Evolutionary conservation across 768 basidiomycete genomes (phyloP), one percentile per base, ranked within the genome.

Genomic region (Trametes sanguinea): DNA sequence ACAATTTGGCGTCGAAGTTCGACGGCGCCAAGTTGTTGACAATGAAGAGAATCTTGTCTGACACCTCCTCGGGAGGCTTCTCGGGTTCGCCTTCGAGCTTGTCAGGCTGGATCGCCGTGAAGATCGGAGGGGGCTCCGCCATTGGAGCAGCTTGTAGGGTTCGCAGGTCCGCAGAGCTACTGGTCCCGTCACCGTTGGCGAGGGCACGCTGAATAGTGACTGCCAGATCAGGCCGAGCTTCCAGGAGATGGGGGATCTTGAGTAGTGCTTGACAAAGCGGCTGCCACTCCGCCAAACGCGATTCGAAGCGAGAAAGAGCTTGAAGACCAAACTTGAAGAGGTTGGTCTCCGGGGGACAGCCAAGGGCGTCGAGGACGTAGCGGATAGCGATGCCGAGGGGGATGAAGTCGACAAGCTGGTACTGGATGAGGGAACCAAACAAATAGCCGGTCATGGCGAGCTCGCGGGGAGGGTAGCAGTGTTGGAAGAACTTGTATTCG

Each of bases 401-500:
- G 60, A 95, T 92, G 71, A 89, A 89, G 73, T 98, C 94, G 69
- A 99, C 88, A 52, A 99, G 84, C 68, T 93, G 88, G 71, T 90
- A 86, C 67, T 97, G 92, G 67, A 99, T 97, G 69, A 99, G 84
- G 33, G 94, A 95, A 37, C 97, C 97, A 65, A 98, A 98, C 32
- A 99, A 84, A 71, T 94, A 90, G 50, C 92, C 97, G 6, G 97
- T 98, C 87, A 98, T 94, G 54, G 88, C 87, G 48, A 98, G 83
- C 77, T 98, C 95, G 66, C 95, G 90, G 42, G 91, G 82, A 29
- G 97, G 97, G 70, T 94, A 94, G 76, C 90, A 97, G 43, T 91
- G 90, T 72, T 96, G 94, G 85, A 98, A 97, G 81, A 98, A 99
- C 71, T 95, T 95, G 86, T 97, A 97, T 77, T 99, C 97, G 85